These are phyloP conservation scores for Cordyceps javanica DNA, from an alignment of 2,329 filamentous ascomycete genomes.

Conservation along the genomic window DNA sequence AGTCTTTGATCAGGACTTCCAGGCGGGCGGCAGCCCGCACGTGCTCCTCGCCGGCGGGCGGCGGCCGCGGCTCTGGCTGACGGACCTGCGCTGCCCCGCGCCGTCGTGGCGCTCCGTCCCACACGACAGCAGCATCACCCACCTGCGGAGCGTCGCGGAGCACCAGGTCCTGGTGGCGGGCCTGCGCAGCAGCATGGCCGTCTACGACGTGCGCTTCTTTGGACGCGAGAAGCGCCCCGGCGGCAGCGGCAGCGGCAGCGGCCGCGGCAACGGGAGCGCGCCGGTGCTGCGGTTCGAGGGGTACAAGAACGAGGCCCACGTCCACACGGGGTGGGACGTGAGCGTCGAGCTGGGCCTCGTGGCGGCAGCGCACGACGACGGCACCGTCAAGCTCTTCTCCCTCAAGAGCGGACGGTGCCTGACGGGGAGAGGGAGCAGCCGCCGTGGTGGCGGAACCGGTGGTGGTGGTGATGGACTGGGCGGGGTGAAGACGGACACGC, in stretches of 20 bases:
- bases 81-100: constrained; percentile 37
- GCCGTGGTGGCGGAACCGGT: no score
- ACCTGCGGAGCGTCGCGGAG: constrained; percentile 42
- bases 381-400: constrained; percentile 44
- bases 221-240: neutral
- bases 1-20: constrained; percentile 45
- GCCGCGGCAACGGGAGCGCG: constrained; percentile 17
- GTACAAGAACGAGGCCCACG: constrained; percentile 44
- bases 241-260: neutral
- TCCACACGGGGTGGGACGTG: constrained; percentile 47
- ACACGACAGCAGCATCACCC: constrained; percentile 38
- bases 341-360: constrained; percentile 41
- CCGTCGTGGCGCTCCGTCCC: constrained; percentile 26
- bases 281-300: constrained; percentile 43
- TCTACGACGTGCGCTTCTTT: constrained; percentile 51
- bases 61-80: constrained; percentile 37
- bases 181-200: constrained; percentile 39
- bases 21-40: constrained; percentile 33
- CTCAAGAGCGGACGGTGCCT: constrained; percentile 38
- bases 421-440: neutral
- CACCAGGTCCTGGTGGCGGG: constrained; percentile 50
- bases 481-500: constrained; percentile 19
- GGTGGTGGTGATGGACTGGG: constrained; percentile 21
- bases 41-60: constrained; percentile 47
- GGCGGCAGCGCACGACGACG: constrained; percentile 48